phyloP scores from a whole-genome alignment of 2,329 filamentous ascomycete species.

The Curvularia lunata region DNA sequence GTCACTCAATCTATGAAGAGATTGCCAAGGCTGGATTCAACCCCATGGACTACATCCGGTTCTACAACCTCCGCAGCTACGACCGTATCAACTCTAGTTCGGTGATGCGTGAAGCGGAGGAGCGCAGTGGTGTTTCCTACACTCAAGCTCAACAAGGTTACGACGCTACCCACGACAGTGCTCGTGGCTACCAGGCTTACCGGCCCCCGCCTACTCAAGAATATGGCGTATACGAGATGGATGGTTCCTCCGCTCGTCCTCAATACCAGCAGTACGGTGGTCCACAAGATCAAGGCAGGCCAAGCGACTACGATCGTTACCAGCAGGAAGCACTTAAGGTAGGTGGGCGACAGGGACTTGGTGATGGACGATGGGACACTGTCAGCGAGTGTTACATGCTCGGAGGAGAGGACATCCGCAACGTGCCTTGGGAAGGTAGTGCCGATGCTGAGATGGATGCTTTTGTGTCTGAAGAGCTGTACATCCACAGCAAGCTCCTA shows the following conservation, averaged over 20 bases:
- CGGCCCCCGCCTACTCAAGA: constrained; percentile 42
- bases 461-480: constrained; percentile 68
- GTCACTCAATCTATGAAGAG: constrained; percentile 77
- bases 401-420: constrained; percentile 71
- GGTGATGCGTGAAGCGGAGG: constrained; percentile 66
- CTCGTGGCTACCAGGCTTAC: constrained; percentile 46
- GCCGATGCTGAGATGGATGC: constrained; percentile 64
- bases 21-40: constrained; percentile 71
- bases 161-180: constrained; percentile 60
- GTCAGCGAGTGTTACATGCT: constrained; percentile 86
- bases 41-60: constrained; percentile 75
- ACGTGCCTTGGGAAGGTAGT: constrained; percentile 65
- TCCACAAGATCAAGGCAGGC: constrained; percentile 32
- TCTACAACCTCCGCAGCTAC: constrained; percentile 85
- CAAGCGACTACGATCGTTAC: constrained; percentile 68
- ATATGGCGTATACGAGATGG: constrained; percentile 48
- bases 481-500: constrained; percentile 72
- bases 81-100: constrained; percentile 78
- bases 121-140: constrained; percentile 70
- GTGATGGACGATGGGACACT: constrained; percentile 71
- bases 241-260: constrained; percentile 26
- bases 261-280: constrained; percentile 30
- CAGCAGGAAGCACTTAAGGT: constrained; percentile 70
- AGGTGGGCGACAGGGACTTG: constrained; percentile 53
- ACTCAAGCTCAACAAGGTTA: constrained; percentile 69